Evolutionary conservation across 2,329 filamentous ascomycete species (phyloP).

Genomic region (Colletotrichum nymphaeae): DNA sequence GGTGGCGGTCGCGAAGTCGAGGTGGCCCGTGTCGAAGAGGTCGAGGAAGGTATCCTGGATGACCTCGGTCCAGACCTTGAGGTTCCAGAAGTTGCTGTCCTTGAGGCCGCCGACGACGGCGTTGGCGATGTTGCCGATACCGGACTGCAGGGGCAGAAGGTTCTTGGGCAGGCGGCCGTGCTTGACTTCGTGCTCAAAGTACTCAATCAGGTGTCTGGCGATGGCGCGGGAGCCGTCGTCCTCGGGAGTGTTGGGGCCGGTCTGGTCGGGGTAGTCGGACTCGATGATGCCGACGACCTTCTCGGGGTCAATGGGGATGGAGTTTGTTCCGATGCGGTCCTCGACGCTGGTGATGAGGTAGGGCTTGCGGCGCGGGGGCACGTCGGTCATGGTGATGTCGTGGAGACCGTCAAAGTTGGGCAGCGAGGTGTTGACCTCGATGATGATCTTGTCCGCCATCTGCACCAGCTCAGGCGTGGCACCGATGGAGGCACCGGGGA

Average conservation of each 20-base stretch:
- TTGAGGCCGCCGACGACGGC: constrained; percentile 87
- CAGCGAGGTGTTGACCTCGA: constrained; percentile 89
- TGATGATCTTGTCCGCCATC: constrained; percentile 91
- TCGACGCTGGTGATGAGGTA: constrained; percentile 88
- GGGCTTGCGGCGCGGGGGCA: constrained; percentile 84
- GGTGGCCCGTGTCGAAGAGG: constrained; percentile 87
- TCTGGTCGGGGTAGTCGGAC: constrained; percentile 83
- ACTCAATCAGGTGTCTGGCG: constrained; percentile 83
- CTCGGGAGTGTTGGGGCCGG: constrained; percentile 79
- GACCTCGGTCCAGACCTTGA: constrained; percentile 94
- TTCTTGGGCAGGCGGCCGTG: constrained; percentile 81
- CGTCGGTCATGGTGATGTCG: constrained; percentile 90
- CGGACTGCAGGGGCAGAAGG: constrained; percentile 85
- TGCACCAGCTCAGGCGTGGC: constrained; percentile 88
- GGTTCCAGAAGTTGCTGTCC: constrained; percentile 84
- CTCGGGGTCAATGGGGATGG: constrained; percentile 86
- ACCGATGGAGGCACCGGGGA: constrained; percentile 87
- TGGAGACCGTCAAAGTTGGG: constrained; percentile 89
- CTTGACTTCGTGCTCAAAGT: constrained; percentile 84
- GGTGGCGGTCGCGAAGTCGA: constrained; percentile 91
- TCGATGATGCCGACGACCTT: constrained; percentile 88
- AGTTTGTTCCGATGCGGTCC: constrained; percentile 85
- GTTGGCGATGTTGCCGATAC: constrained; percentile 94
- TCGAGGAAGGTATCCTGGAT: constrained; percentile 94
- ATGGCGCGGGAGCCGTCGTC: constrained; percentile 80